Base-by-base conservation (phyloP, 2,329 filamentous ascomycete species). In the Sporothrix curviconia region DNA sequence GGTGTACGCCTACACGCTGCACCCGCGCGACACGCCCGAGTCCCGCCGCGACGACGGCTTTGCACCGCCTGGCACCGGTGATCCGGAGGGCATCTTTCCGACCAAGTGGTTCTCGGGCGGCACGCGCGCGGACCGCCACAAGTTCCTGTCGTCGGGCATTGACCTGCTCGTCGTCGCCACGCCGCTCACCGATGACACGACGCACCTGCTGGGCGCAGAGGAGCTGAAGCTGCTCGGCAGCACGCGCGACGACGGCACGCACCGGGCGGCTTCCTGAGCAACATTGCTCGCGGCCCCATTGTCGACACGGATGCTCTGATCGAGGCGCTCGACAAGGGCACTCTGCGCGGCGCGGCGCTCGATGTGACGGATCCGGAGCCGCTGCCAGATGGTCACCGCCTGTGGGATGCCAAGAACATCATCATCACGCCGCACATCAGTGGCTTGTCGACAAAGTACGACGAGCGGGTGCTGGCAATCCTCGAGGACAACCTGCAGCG, bases 311-410 rank as follows among this genome's bases (percentile, higher is more conserved):
- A 78, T 2, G 85, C 82, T 1, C 67, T 92, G 52, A 78, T 90
- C 17, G 73, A 74, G 1, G 85, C 86, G 0, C 71, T 92, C 11
- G 70, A 79, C 39, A 61, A 61, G 3, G 74, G 68, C 5, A 49
- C 67, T 15, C 73, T 78, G 49, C 66, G 75, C 3, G 89, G 89
- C 30, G 89, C 89, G 0, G 87, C 87, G 1, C 71, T 92, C 40
- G 89, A 92, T 67, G 89, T 92, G 1, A 87, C 88, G 1, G 87
- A 92, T 60, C 89, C 89, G 0, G 89, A 92, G 69, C 89, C 89
- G 0, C 68, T 92, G 61, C 87, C 87, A 0, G 70, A 76, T 2
- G 81, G 85, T 4, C 82, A 88, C 66, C 78, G 81, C 61, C 71
- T 92, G 52, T 92, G 88, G 88, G 78, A 74, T 25, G 75, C 85